These are phyloP conservation scores for Porphyrellus cyaneotinctus DNA, from an alignment of 768 basidiomycete genomes.

Conservation along the genomic window DNA sequence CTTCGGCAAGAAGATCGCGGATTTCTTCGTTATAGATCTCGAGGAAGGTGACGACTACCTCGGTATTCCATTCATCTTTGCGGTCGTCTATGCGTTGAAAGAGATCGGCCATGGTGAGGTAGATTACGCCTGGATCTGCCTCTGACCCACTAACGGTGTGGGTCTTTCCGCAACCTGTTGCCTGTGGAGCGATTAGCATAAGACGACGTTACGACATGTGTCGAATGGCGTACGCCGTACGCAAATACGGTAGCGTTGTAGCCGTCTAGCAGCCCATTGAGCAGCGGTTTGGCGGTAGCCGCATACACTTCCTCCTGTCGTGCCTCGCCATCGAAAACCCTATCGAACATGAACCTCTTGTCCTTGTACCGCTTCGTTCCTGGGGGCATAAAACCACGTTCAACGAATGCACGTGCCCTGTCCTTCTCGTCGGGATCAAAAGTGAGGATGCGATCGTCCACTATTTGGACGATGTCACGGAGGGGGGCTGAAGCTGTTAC, in stretches of 20 bases:
- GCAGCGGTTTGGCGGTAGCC: conserved; percentile 78
- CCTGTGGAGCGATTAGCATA: conserved; percentile 46
- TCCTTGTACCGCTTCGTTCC: conserved; percentile 95
- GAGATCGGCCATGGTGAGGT: conserved; percentile 95
- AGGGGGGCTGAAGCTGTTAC: conserved; percentile 53
- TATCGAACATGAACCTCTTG: conserved; percentile 95
- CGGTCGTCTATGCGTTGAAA: conserved; percentile 90
- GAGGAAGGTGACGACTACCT: conserved; percentile 91
- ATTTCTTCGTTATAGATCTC: conserved; percentile 99
- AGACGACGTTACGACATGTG: not conserved
- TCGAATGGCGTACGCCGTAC: conserved; percentile 73
- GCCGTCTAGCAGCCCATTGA: conserved; percentile 84
- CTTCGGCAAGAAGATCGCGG: conserved; percentile 85
- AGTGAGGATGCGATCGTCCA: conserved; percentile 92
- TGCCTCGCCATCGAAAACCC: conserved; percentile 79
- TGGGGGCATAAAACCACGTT: conserved; percentile 79
- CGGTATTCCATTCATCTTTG: conserved; percentile 77
- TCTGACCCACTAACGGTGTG: conserved; percentile 97
- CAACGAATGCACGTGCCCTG: conserved; percentile 71
- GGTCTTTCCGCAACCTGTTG: conserved; percentile 99
- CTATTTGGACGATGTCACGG: conserved; percentile 78
- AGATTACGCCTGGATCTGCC: conserved; percentile 87
- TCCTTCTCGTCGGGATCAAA: conserved; percentile 96
- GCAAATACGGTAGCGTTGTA: conserved; percentile 98
- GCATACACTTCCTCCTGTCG: conserved; percentile 86